A percentile compares a stretch with the other conserved stretches of the same genome.
Evolutionary conservation across 2,329 filamentous ascomycete species (phyloP).

Genomic region (Fusarium brevicatenulatum): DNA sequence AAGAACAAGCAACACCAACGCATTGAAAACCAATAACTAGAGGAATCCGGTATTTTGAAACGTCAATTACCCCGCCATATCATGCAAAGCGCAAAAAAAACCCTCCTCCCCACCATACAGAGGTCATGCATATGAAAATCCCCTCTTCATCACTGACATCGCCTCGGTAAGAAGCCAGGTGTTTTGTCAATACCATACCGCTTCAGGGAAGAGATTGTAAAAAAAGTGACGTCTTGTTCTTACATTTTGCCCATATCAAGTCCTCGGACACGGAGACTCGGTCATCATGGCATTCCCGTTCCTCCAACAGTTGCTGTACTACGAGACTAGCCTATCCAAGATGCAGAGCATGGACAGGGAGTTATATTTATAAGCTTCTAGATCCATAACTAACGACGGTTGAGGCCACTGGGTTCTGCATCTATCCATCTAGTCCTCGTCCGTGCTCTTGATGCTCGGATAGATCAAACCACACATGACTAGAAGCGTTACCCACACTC

Average conservation of each 20-base stretch:
- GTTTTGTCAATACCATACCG: background rate
- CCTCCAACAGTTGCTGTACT: background rate
- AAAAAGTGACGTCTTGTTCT: conserved; percentile 26
- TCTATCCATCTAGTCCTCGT: background rate
- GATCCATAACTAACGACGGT: background rate
- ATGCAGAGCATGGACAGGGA: background rate
- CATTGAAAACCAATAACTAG: background rate
- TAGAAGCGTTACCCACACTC: background rate
- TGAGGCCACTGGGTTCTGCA: background rate
- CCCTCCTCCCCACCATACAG: conserved; percentile 12
- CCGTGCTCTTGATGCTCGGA: background rate
- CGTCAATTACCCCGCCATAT: conserved; percentile 19
- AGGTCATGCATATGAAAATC: conserved; percentile 5
- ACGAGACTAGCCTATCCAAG: background rate
- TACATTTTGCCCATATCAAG: background rate
- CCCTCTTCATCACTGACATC: background rate
- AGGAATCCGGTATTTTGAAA: background rate
- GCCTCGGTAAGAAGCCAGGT: conserved; percentile 23
- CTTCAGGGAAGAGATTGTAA: conserved; percentile 18
- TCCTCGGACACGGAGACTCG: conserved; percentile 22
- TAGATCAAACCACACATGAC: background rate
- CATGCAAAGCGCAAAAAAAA: conserved; percentile 1
- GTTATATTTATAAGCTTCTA: conserved; percentile 1
- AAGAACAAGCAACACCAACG: background rate
- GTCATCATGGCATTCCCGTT: conserved; percentile 20